Conservation (phyloP, 148 eudicot genomes). For the Cornus florida region DNA sequence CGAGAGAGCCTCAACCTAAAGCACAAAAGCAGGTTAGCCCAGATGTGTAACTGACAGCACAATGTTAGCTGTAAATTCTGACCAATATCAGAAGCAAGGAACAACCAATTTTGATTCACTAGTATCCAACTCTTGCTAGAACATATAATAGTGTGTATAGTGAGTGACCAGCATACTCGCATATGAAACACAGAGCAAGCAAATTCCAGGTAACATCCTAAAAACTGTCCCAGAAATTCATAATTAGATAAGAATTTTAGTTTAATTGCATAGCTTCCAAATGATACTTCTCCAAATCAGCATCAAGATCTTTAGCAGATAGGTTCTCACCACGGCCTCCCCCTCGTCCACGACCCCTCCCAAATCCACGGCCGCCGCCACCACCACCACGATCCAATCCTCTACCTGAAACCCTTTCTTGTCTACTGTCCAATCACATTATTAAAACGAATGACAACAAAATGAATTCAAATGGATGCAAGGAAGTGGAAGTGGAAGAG, state of each 20-base stretch:
- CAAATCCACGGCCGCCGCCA: constrained; percentile 16
- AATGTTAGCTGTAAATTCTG: neutral
- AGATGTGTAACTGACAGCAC: too few relatives aligned
- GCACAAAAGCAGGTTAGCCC: too few relatives aligned
- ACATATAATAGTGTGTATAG: neutral
- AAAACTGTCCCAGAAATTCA: neutral
- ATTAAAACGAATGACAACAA: neutral
- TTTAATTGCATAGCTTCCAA: constrained; percentile 20
- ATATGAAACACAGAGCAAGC: neutral
- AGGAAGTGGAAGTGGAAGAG: too few relatives aligned
- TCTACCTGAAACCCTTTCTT: constrained; percentile 20
- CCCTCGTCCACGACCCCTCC: constrained; percentile 37
- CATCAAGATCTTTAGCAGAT: constrained; percentile 31
- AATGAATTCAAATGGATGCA: neutral
- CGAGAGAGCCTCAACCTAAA: too few relatives aligned
- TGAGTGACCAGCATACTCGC: neutral
- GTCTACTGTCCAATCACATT: constrained; percentile 16
- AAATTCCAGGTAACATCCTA: neutral
- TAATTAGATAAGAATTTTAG: neutral
- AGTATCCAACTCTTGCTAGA: neutral
- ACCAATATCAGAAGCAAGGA: neutral
- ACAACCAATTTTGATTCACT: neutral
- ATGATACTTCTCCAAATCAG: constrained; percentile 32
- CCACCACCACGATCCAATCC: constrained; percentile 27
- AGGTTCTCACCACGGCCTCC: constrained; percentile 17